These are phyloP conservation scores for Aspergillus vadensis DNA, from an alignment of 2,329 filamentous ascomycete genomes.

Conservation along the genomic window DNA sequence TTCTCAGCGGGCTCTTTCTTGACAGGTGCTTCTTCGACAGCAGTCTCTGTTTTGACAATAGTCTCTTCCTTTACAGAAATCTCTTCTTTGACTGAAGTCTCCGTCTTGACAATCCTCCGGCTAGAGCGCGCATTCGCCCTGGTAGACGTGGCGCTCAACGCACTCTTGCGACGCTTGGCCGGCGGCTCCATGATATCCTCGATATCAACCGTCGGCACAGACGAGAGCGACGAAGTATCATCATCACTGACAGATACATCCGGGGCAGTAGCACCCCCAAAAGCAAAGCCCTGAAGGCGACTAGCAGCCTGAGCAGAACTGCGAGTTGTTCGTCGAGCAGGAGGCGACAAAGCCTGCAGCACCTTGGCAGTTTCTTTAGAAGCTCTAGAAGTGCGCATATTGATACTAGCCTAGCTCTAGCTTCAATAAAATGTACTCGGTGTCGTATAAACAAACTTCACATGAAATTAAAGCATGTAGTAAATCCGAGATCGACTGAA, in stretches of 20 bases:
- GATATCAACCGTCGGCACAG: conserved; percentile 53
- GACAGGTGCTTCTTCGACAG: conserved; percentile 11
- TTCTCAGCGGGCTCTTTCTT: conserved; percentile 27
- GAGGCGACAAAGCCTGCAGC: conserved; percentile 51
- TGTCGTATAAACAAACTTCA: conserved; percentile 16
- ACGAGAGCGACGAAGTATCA: conserved; percentile 39
- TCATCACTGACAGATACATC: conserved; percentile 28
- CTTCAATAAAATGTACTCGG: too few relatives aligned
- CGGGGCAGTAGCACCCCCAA: conserved; percentile 29
- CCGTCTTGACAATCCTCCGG: neutral
- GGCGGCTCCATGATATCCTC: conserved; percentile 55
- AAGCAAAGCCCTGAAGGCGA: conserved; percentile 32
- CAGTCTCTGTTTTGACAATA: neutral
- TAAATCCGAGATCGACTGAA: too few relatives aligned
- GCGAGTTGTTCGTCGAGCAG: conserved; percentile 47
- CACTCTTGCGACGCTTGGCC: conserved; percentile 54
- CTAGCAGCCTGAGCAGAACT: conserved; percentile 21
- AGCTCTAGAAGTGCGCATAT: conserved; percentile 61
- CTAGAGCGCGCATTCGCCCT: conserved; percentile 23
- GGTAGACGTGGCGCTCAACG: conserved; percentile 22
- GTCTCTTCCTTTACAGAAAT: neutral
- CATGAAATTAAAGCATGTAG: conserved; percentile 15
- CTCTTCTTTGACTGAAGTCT: neutral
- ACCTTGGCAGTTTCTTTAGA: conserved; percentile 62
- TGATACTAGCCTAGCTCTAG: too few relatives aligned